Percentiles rank a stretch among this genome's conserved stretches.
Evolutionary conservation across 2,329 filamentous ascomycete genomes (phyloP).

Genomic region (Simplicillium sp.): DNA sequence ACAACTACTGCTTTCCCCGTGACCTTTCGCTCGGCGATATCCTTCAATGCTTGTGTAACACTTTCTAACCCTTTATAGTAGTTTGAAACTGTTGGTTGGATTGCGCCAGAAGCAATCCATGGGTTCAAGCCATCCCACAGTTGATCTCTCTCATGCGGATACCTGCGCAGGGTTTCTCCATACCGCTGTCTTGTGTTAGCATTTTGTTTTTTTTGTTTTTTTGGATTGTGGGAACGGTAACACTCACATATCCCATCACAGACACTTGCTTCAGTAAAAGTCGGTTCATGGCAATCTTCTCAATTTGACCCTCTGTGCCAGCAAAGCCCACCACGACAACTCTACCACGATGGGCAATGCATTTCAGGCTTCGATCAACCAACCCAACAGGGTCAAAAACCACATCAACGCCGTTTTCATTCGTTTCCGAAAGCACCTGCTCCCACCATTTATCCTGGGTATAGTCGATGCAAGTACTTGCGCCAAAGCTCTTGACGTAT

Average conservation of each 20-base stretch:
- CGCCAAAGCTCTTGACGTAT: constrained; percentile 28
- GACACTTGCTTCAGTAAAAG: constrained; percentile 41
- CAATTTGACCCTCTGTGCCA: constrained; percentile 40
- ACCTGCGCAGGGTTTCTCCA: constrained; percentile 42
- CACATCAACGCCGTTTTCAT: constrained; percentile 41
- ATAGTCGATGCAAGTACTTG: constrained; percentile 31
- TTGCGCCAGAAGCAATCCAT: constrained; percentile 33
- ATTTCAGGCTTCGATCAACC: constrained; percentile 43
- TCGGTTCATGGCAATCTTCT: constrained; percentile 43
- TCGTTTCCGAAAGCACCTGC: constrained; percentile 35
- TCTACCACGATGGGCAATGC: constrained; percentile 41
- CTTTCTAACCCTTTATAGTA: constrained; percentile 40
- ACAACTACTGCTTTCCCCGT: constrained; percentile 48
- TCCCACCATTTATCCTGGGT: constrained; percentile 34
- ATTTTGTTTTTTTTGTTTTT: too few relatives aligned
- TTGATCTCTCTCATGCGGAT: constrained; percentile 33
- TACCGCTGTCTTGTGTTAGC: constrained; percentile 32
- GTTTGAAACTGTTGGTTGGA: constrained; percentile 41
- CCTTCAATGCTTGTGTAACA: constrained; percentile 38
- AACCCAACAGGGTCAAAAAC: constrained; percentile 50
- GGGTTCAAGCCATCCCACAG: constrained; percentile 42
- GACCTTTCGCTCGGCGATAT: constrained; percentile 37
- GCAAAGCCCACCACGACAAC: constrained; percentile 51
- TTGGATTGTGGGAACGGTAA: too few relatives aligned
- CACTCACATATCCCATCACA: constrained; percentile 43